Base-by-base conservation (phyloP, 495 filamentous ascomycete genomes). In the Aspergillus conjunctus region DNA sequence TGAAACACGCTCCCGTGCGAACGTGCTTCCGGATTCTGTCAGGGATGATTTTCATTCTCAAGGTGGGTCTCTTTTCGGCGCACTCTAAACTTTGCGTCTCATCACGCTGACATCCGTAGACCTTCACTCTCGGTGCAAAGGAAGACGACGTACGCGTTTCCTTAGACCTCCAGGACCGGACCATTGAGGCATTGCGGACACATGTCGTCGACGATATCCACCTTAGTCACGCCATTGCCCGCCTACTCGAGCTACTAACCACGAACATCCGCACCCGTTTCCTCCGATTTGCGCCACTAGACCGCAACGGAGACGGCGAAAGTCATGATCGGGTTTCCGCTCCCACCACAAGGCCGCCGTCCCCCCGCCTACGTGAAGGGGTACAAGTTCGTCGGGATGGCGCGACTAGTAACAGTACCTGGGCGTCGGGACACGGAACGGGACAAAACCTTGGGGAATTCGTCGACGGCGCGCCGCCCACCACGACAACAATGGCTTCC, bases 191-290 rank as follows among this genome's bases (percentile, higher is more conserved):
- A 20, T 79, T 98, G 21, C 85, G 89, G 21, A 90, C 85, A 57
- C 93, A 87, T 54, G 91, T 95, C 1, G 93, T 97, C 7, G 94
- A 98, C 70, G 94, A 98, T 66, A 91, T 98, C 18, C 94, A 98
- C 73, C 82, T 98, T n/a, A 93, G 88, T 32, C 91, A 92, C 53
- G 87, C 91, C 12, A 96, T 97, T 65, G 91, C 93, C n/a, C 92
- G 96, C 61, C 83, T 97, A 51, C 83, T 97, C 1, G 90, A 95
- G 69, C 87, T 87, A 8, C 75, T 95, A 50, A 93, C 90, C 3
- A 84, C 84, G 26, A 84, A 88, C 45, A 82, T 94, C 54, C 82
- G 88, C 20, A 86, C 85, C 53, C 83, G 89, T 14, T 93, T 93
- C 68, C 85, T 93, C 50, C 86, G 78, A 8, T 80, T 81, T 55